Conservation (phyloP, 345 rosid species). For the Durio zibethinus region DNA sequence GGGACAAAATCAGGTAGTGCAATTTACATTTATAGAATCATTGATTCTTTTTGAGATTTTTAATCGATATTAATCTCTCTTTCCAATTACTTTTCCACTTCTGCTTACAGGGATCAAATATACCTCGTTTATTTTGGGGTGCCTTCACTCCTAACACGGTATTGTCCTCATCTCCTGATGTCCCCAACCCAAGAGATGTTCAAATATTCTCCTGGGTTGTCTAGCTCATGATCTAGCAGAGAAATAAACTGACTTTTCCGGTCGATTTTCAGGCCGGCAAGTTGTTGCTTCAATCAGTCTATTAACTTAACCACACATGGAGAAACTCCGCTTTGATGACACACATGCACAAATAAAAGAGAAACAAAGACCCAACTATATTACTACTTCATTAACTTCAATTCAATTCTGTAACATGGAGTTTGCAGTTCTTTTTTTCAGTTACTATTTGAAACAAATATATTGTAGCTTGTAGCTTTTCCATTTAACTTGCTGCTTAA, state of each 20-base stretch:
- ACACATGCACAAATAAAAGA: neutral
- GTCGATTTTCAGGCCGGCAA: neutral
- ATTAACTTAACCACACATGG: neutral
- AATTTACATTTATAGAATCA: neutral
- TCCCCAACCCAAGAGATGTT: neutral
- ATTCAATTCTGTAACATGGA: neutral
- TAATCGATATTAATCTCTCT: neutral
- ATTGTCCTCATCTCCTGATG: constrained; percentile 14
- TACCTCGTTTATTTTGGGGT: constrained; percentile 83
- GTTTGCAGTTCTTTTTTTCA: neutral
- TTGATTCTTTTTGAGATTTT: constrained; percentile 7
- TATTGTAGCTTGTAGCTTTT: neutral
- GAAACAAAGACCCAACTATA: neutral
- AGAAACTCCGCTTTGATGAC: neutral
- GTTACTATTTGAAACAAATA: neutral
- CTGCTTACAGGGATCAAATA: constrained; percentile 70
- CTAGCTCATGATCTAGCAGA: constrained; percentile 1
- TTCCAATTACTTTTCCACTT: constrained; percentile 8
- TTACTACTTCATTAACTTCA: neutral
- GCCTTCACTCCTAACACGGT: constrained; percentile 71
- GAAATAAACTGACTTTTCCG: neutral
- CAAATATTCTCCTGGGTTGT: neutral
- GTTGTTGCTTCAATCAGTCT: neutral
- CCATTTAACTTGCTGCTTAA: neutral
- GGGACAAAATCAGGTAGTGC: constrained; percentile 93